Evolutionary conservation across 441 rosid genomes (phyloP), one percentile per base, ranked within the genome.

Genomic region (Daphne laureola): DNA sequence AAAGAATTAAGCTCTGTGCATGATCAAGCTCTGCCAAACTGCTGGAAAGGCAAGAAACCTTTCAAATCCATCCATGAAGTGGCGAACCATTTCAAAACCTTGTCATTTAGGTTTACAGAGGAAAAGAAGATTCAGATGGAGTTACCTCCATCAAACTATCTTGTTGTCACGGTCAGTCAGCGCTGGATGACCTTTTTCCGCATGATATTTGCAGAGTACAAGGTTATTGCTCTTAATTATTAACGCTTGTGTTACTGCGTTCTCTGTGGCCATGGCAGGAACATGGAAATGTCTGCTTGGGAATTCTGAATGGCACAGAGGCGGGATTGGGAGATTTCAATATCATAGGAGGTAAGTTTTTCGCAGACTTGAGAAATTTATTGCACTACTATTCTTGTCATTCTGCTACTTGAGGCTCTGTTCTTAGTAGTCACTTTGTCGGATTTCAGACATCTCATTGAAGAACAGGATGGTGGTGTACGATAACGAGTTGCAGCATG

Each of bases 11-110:
- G 73, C 55, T 0, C 31, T 11, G 56, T 54, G 1, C 68, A 71
- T 31, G 91, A 81, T 48, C 49, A 53, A 48, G 63, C 80, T 67
- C 78, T 84, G 41, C 73, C 86, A 0, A 54, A 79, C 43, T 84
- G 91, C 74, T 81, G 86, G 91, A 81, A 77, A 73, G 91, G 71
- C 54, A 46, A 58, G 8, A 75, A 78, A 57, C 71, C 73, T 46
- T 55, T 77, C 55, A 73, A 75, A 55, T 63, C 79, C 14, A 38
- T 73, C 31, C 1, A 16, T 52, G 87, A 75, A 17, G 75, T 73
- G 61, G 71, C 61, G 65, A 57, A 54, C 44, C 52, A 78, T 68
- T 84, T 81, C 75, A 72, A 69, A 64, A 73, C 79, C 17, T 53
- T 81, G 42, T 57, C 40, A 4, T 42, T 84, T 57, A 71, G 54